A percentile compares a stretch with the other conserved stretches of the same genome.
phyloP scores from a whole-genome alignment of 768 basidiomycete species.

The Hygrophorus pudorinus region DNA sequence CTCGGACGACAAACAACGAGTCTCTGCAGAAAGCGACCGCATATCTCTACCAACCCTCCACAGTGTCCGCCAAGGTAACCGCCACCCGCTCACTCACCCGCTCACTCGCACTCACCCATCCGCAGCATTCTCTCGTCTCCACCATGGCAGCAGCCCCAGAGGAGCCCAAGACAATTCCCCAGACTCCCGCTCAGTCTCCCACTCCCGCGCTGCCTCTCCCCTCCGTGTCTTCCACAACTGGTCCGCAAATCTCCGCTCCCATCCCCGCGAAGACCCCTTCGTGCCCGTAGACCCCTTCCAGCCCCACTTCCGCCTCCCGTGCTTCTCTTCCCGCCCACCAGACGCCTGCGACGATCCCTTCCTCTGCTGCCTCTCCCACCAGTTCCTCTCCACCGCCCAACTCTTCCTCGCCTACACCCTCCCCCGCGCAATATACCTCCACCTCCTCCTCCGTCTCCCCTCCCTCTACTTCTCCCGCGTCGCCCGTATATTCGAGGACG shows the following conservation, averaged over 20 bases:
- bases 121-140: slow-evolving; percentile 21
- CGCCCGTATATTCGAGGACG: slow-evolving; percentile 65
- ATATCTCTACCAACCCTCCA: slow-evolving; percentile 28
- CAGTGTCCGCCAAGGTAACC: slow-evolving; percentile 30
- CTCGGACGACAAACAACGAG: slow-evolving; percentile 40
- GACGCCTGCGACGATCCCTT: neutral
- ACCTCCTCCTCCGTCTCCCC: slow-evolving; percentile 58
- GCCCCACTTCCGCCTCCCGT: slow-evolving; percentile 10
- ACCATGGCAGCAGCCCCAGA: slow-evolving; percentile 24
- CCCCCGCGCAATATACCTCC: slow-evolving; percentile 33
- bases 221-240: slow-evolving; percentile 48
- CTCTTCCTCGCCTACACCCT: slow-evolving; percentile 28
- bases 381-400: neutral
- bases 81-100: neutral
- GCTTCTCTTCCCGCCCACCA: neutral
- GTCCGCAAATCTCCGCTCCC: slow-evolving; percentile 35
- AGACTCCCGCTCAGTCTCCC: slow-evolving; percentile 36
- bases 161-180: slow-evolving; percentile 12
- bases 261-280: slow-evolving; percentile 44
- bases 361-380: neutral
- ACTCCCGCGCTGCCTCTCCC: slow-evolving; percentile 49
- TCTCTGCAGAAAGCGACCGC: slow-evolving; percentile 48
- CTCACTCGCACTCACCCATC: neutral
- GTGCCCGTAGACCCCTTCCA: slow-evolving; percentile 42
- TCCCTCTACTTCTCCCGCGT: slow-evolving; percentile 75